Evolutionary conservation across 257 asterid genomes (phyloP), one percentile per base, ranked within the genome.

Genomic region (Perilla frutescens): DNA sequence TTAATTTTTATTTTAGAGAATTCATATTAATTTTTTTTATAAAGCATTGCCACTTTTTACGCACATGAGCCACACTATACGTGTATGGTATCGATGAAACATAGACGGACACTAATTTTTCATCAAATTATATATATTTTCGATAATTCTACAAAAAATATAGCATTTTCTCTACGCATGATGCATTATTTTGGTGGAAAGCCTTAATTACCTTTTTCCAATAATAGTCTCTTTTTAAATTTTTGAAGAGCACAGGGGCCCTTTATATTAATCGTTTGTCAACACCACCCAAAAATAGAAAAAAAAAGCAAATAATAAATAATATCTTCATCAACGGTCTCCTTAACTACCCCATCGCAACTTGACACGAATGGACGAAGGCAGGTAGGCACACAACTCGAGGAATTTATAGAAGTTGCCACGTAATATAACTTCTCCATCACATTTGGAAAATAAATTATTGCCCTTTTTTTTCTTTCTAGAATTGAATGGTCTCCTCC

Each of bases 271-370:
- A 11, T 32, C 4, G 3, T 32, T 31, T 12, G 43, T 32, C 44
- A 32, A 58, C 43, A 10, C 9, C 5, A 20, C 5, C 54, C 68
- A 41, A 62, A 62, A n/a, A 15, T 62, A 62, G 68, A 4, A 62
- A 62, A 41, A 1, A 4, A 8, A 43, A 62, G 5, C 9, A 15
- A 8, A 6, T 2, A 61, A 12, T 20, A 32, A 15, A 56, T 26
- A 56, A 5, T 62, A 34, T 65, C 8, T 41, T 58, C 11, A 43
- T 34, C 67, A 71, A 71, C 76, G 5, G 60, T 71, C 12, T 6
- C 14, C 0, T 11, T 8, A 71, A 56, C 54, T 6, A 56, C 66
- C 68, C 58, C 11, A 11, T n/a, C 39, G 31, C 13, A 58, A 14
- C 7, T 31, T 34, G 68, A 71, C 67, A 70, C 50, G 68, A 45